Percentiles rank a stretch among this genome's conserved stretches.
Conservation (phyloP, 306 rosid genomes). For the Albizia julibrissin region DNA sequence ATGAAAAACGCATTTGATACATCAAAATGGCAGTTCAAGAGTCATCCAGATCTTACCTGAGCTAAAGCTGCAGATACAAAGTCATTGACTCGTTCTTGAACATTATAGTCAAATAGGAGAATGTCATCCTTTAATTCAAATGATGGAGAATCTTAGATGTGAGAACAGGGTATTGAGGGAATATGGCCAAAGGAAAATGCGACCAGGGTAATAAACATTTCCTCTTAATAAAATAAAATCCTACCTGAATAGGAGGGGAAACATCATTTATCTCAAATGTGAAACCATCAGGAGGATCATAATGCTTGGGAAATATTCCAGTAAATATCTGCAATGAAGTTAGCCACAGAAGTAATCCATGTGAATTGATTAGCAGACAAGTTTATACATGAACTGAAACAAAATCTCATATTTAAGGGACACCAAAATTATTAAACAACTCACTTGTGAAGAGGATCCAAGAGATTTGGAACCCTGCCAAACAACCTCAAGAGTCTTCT, state of each 20-base stretch:
- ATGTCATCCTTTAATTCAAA: conserved; percentile 54
- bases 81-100: conserved; percentile 48
- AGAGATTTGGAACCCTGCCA: conserved; percentile 81
- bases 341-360: conserved; percentile 18
- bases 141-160: conserved; percentile 25
- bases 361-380: background rate
- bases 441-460: conserved; percentile 80
- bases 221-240: conserved; percentile 1
- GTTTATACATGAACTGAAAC: background rate
- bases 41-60: conserved; percentile 53
- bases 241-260: conserved; percentile 66
- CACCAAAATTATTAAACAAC: conserved; percentile 30
- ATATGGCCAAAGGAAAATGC: background rate
- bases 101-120: conserved; percentile 54
- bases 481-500: conserved; percentile 71
- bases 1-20: conserved; percentile 14
- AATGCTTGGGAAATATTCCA: conserved; percentile 77
- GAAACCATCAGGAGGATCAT: conserved; percentile 91
- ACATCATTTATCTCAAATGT: conserved; percentile 80
- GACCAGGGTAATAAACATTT: conserved; percentile 12
- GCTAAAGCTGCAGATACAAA: conserved; percentile 60
- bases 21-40: conserved; percentile 27
- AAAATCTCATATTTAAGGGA: conserved; percentile 1
- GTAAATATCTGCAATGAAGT: conserved; percentile 68
- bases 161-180: conserved; percentile 10